Conservation (phyloP, 2,329 filamentous ascomycete genomes). For the Botryotinia narcissicola region DNA sequence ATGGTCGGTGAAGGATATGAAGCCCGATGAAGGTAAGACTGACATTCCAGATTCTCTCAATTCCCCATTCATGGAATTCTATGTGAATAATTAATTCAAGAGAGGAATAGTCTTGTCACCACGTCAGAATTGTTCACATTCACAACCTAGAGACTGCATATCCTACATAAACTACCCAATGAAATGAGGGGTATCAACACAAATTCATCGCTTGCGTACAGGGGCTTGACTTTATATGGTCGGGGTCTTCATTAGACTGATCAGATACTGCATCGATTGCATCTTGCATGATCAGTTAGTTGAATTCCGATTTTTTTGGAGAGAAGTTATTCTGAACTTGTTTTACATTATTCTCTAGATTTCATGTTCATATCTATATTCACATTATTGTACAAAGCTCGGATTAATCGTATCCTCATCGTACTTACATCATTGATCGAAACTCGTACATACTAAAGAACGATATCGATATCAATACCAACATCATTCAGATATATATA, state of each 20-base stretch:
- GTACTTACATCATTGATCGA: not conserved
- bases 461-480: not conserved
- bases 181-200: constrained; percentile 4
- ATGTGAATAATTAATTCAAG: not conserved
- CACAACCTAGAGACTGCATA: not conserved
- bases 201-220: not conserved
- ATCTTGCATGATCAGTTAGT: constrained; percentile 12
- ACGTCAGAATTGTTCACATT: constrained; percentile 9
- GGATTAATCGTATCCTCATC: not conserved
- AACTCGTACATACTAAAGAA: not conserved
- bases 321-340: not conserved
- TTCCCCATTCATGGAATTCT: not conserved
- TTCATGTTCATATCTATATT: not conserved
- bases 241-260: not conserved
- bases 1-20: not conserved
- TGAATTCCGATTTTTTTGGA: not conserved
- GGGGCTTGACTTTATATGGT: not conserved
- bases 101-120: constrained; percentile 8
- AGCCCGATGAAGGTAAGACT: not conserved
- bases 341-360: not conserved
- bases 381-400: constrained; percentile 4
- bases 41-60: not conserved
- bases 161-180: not conserved
- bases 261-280: constrained; percentile 5
- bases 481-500: not conserved